Base-by-base conservation (phyloP, 2,329 filamentous ascomycete genomes). In the Domatiomyces globalis region DNA sequence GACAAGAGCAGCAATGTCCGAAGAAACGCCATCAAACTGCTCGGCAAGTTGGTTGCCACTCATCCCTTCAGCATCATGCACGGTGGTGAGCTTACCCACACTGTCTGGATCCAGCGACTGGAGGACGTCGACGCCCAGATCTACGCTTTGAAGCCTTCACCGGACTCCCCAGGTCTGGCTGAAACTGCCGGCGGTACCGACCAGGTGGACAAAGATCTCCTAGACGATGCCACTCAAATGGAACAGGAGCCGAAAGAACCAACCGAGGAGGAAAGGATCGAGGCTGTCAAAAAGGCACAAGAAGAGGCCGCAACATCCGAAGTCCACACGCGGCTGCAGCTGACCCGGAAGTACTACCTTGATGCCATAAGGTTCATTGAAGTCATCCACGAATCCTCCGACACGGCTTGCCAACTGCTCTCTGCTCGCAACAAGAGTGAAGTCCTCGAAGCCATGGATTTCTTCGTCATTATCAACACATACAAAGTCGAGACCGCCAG, bases 1-100 rank as follows among this genome's bases (percentile, higher is more conserved):
- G 94, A 98, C 71, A 96, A 94, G 74, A 96, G 90, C 70, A 98
- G 92, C 68, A 94, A 96, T 62, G 92, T 98, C 29, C 79, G 92
- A 55, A 80, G 89, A 53, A 96, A 96, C 65, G 89, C 92, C 2
- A 92, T 98, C 65, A 96, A 95, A 67, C 72, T 98, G 5, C 75
- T 98, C 1, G 85, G 83, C 5, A 85, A 85, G 44, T 73, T 98
- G 5, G 87, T 98, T 61, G 87, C 89, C 56, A 95, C 89, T 0
- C 92, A 98, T 66, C 92, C 92, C 1, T 98, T 95, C 62, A 87
- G 85, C 39, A 81, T 89, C 17, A 83, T 95, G 71, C 88, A 96
- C 62, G 89, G 88, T 19, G 88, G 87, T 0, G 83, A 92, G 61
- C 78, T 98, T 2, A 83, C 84, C 9, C 79, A 81, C 55, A 86